Base-by-base conservation (phyloP, 169 alveolate species). In the Perkinsus chesapeaki region DNA sequence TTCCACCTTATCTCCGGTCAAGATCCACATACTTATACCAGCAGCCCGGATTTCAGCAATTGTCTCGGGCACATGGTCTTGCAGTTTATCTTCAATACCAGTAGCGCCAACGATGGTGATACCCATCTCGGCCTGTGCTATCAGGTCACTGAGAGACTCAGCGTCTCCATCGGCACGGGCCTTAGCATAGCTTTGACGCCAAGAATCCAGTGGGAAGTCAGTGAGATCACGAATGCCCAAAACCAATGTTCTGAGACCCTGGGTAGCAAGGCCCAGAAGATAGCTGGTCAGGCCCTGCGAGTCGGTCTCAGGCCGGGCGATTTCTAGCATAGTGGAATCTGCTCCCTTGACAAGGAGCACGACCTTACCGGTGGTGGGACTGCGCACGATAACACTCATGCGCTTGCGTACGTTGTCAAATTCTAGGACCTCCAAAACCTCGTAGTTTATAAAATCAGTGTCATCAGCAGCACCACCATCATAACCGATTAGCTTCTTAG, bases 1-100 rank as follows among this genome's bases (percentile, higher is more conserved):
- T 94, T 98, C 99, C 95, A 98, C 93, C 96, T 99, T 99, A 95
- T 99, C 99, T 20, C 99, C 99, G 5, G 99, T 99, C 91, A 99
- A 94, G 39, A 99, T 99, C 99, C 99, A 99, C 36, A 99, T 97
- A 93, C 98, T 98, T 73, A 99, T 97, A 19, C 99, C 99, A 7
- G 99, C 99, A 91, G 97, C 97, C 95, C 98, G 97, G 73, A 98
- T 93, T 48, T 97, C 98, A 39, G 96, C 96, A 31, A 99, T 98
- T 38, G 99, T 98, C 92, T 97, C 98, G 36, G 98, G 98, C 34
- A 99, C 99, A 19, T 98, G 98, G 31, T 98, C 99, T 97, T 98
- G 98, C 48, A 98, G 95, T 38, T 97, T 96, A 93, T 98, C 99
- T 94, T 98, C 99, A 39, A 98, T 98, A 39, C 99, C 99, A 20